Evolutionary conservation across 306 rosid species (phyloP).

Genomic region (Pterocarpus santalinus): DNA sequence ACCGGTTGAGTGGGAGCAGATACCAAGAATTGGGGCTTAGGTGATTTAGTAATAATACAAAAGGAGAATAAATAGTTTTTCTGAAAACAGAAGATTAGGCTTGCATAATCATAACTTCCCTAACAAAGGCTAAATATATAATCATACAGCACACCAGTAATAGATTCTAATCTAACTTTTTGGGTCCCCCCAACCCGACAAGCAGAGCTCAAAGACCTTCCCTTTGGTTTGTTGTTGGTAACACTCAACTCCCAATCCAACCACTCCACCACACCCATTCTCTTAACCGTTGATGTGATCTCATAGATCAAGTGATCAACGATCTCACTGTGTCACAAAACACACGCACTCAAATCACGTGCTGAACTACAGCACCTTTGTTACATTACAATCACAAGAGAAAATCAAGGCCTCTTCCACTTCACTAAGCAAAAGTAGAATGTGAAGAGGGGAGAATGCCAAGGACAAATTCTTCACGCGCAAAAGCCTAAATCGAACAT

Average conservation of each 20-base stretch:
- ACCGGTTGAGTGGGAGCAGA: conserved; percentile 49
- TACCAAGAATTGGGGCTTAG: conserved; percentile 38
- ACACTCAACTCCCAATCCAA: conserved; percentile 68
- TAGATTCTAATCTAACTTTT: conserved; percentile 71
- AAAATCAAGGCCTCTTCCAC: conserved; percentile 54
- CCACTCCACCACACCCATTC: conserved; percentile 75
- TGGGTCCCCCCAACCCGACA: conserved; percentile 80
- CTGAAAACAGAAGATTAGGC: conserved; percentile 47
- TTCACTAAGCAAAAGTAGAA: conserved; percentile 55
- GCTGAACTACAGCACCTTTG: conserved; percentile 53
- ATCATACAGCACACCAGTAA: conserved; percentile 67
- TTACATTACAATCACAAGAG: conserved; percentile 56
- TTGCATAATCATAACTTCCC: conserved; percentile 44
- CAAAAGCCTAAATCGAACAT: conserved; percentile 52
- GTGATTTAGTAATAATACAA: not conserved
- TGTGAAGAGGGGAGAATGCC: conserved; percentile 49
- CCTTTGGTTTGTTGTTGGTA: conserved; percentile 64
- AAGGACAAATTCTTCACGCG: conserved; percentile 50
- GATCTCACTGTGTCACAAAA: conserved; percentile 44
- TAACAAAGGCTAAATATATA: conserved; percentile 56
- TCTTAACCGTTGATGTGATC: conserved; percentile 54
- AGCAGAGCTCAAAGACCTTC: conserved; percentile 59
- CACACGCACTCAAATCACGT: conserved; percentile 44
- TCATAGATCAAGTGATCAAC: conserved; percentile 22
- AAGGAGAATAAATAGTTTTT: not conserved